These are phyloP conservation scores for Aspergillus sergii DNA, from an alignment of 2,329 filamentous ascomycete genomes.

Conservation along the genomic window DNA sequence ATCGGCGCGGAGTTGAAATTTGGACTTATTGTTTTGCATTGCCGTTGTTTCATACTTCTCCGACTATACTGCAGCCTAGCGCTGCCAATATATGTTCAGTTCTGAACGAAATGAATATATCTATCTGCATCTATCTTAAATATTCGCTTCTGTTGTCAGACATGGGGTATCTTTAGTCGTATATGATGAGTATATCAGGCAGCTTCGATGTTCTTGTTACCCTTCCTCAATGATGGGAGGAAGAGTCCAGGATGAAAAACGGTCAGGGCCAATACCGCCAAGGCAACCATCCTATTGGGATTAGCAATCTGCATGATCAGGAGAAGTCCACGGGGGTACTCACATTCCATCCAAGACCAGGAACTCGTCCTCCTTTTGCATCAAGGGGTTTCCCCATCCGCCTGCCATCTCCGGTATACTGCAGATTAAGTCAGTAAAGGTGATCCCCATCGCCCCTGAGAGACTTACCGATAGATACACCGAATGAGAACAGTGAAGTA, in stretches of 20 bases:
- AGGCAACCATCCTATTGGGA: conserved; percentile 46
- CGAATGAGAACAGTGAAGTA: conserved; percentile 46
- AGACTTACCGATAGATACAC: conserved; percentile 47
- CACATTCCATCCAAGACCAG: conserved; percentile 52
- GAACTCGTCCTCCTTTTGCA: conserved; percentile 52
- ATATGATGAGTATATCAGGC: conserved; percentile 9
- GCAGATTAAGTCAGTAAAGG: conserved; percentile 8
- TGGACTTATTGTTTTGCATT: conserved; percentile 1
- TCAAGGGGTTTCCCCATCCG: conserved; percentile 51
- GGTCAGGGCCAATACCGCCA: conserved; percentile 45
- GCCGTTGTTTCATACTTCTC: neutral
- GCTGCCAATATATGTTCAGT: neutral
- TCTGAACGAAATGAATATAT: neutral
- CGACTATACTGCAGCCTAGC: neutral
- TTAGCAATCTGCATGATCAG: conserved; percentile 9
- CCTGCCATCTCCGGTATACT: conserved; percentile 55
- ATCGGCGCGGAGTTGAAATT: conserved; percentile 7
- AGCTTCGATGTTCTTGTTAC: conserved; percentile 21
- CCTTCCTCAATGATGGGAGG: conserved; percentile 39
- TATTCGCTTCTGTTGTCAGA: neutral
- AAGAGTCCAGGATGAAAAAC: conserved; percentile 50
- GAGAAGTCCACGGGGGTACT: conserved; percentile 23
- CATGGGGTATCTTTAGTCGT: neutral
- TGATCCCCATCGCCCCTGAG: neutral
- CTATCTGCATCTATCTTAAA: neutral